Conservation (phyloP, 2,329 filamentous ascomycete species). For the Sclerotinia spermophila region DNA sequence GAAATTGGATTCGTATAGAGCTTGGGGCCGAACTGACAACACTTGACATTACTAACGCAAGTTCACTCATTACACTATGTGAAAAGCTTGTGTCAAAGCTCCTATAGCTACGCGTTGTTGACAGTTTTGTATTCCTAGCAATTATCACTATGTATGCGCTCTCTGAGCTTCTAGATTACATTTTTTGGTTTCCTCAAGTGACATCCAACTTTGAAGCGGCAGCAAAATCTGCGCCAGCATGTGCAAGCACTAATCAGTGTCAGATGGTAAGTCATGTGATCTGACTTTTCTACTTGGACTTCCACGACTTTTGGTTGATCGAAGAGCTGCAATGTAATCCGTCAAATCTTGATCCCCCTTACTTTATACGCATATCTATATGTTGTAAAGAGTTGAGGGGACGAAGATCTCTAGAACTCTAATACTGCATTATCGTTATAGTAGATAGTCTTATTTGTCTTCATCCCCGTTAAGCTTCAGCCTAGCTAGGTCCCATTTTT, state of each 20-base stretch:
- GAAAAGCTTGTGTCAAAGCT: not conserved
- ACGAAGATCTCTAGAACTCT: not conserved
- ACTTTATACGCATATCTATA: not conserved
- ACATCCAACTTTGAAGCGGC: not conserved
- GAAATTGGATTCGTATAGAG: conserved; percentile 46
- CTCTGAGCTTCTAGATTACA: not conserved
- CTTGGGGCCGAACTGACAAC: conserved; percentile 29
- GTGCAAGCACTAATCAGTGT: too few species aligned
- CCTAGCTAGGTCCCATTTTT: not conserved
- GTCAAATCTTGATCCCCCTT: not conserved
- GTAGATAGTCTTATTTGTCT: not conserved
- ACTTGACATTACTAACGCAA: not conserved
- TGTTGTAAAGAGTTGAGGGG: not conserved
- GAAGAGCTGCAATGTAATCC: too few species aligned
- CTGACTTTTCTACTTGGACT: not conserved
- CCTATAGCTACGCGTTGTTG: not conserved
- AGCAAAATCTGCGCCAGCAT: not conserved
- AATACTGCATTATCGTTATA: not conserved
- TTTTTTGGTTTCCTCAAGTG: not conserved
- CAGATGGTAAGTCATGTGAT: too few species aligned
- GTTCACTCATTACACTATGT: not conserved
- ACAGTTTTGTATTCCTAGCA: not conserved
- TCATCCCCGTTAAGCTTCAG: not conserved
- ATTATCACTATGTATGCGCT: not conserved
- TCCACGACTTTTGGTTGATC: not conserved